Conservation (phyloP, 2,329 filamentous ascomycete genomes). For the Chlorencoelia australis region DNA sequence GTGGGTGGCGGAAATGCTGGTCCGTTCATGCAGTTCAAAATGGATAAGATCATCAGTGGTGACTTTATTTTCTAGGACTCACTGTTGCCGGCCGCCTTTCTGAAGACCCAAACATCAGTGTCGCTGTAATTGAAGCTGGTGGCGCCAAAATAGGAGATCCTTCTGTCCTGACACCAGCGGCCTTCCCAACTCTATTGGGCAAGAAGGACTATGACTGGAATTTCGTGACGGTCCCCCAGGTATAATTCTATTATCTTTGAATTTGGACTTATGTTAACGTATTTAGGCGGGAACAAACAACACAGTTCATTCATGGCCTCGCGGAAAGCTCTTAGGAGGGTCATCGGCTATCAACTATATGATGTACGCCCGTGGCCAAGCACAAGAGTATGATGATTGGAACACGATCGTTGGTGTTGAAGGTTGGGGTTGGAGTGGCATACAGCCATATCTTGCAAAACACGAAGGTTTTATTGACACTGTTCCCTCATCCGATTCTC, state of each 20-base stretch:
- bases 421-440: slow-evolving; percentile 19
- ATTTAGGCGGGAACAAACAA: too few relatives aligned
- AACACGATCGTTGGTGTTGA: slow-evolving; percentile 24
- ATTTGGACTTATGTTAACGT: too few relatives aligned
- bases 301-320: slow-evolving; percentile 13
- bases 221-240: slow-evolving; percentile 7
- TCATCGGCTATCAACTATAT: slow-evolving; percentile 29
- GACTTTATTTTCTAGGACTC: too few relatives aligned
- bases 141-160: slow-evolving; percentile 1
- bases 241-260: too few relatives aligned
- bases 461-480: slow-evolving; percentile 4
- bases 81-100: slow-evolving; percentile 10
- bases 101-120: slow-evolving; percentile 5
- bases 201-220: slow-evolving; percentile 18
- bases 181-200: background rate
- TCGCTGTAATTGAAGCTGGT: slow-evolving; percentile 13
- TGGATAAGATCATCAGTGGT: too few relatives aligned
- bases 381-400: slow-evolving; percentile 31
- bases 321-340: slow-evolving; percentile 28
- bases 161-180: background rate
- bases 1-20: too few relatives aligned
- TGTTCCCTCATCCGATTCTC: slow-evolving; percentile 50
- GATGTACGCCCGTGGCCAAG: slow-evolving; percentile 15
- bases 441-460: slow-evolving; percentile 32
- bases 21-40: too few relatives aligned